Base-by-base conservation (phyloP, 257 asterid genomes). In the Eucommia ulmoides region DNA sequence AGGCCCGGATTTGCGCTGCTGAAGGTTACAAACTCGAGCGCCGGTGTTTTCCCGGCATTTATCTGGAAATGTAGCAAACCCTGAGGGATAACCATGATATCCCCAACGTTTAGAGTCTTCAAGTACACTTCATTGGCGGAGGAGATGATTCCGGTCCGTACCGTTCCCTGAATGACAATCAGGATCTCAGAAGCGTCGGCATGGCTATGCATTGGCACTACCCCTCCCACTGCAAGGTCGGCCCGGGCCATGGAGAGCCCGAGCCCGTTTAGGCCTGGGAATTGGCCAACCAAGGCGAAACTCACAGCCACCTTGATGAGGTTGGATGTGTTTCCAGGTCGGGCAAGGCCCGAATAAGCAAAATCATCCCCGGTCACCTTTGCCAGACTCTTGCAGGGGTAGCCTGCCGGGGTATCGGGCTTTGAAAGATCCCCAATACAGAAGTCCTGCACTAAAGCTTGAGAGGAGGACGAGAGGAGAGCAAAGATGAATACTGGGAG, bases 21-120 rank as follows among this genome's bases (percentile, higher is more conserved):
- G 4, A 75, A 75, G 45, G 76, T 66, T 5, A 76, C 83, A 20
- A 69, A 72, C 7, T 72, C 52, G 5, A 74, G 67, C 1, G 83
- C 83, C 0, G 60, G 47, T 20, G 67, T 47, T 49, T 67, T 35
- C 8, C 83, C 88, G 20, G 65, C 73, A 52, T 79, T 79, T 81
- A 75, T 79, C 77, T 73, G 81, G 58, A 79, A 79, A 73, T 79
- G 88, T 53, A 73, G 76, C 5, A 79, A 41, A 5, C 88, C 88
- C 45, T 65, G 67, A 2, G 88, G 88, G 45, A 72, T 72, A 18
- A 75, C 74, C 81, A 79, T 75, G 50, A 75, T 81, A 23, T 79
- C 88, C 19, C 83, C 88, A 38, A 53, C 65, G 68, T 67, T 77
- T 18, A 79, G 62, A 23, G 70, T 70, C 67, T 73, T 73, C 0